Evolutionary conservation across 2,329 filamentous ascomycete species (phyloP).

Genomic region (Aureobasidium melanogenum): DNA sequence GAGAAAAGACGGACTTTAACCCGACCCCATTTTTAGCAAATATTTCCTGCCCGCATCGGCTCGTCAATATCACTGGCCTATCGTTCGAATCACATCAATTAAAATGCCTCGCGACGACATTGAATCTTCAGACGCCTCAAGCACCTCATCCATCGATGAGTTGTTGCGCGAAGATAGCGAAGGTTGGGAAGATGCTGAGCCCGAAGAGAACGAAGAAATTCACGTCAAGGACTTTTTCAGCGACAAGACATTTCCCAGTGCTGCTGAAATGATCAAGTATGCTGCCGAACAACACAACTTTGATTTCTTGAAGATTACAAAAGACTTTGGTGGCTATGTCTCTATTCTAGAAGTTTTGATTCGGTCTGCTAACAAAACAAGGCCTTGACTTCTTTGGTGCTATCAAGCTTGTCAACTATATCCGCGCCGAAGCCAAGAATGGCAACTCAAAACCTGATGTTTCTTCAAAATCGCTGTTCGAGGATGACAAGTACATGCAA

Average conservation of each 20-base stretch:
- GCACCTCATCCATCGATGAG: conserved; percentile 15
- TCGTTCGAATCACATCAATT: neutral
- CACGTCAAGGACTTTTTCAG: conserved; percentile 34
- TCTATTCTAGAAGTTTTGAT: neutral
- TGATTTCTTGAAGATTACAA: conserved; percentile 29
- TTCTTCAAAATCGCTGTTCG: conserved; percentile 54
- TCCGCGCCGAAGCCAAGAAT: conserved; percentile 33
- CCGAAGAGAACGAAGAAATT: conserved; percentile 28
- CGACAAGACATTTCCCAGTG: conserved; percentile 25
- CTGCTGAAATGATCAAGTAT: conserved; percentile 30
- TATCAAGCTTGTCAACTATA: conserved; percentile 42
- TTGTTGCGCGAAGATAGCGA: conserved; percentile 23
- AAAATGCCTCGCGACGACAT: conserved; percentile 11
- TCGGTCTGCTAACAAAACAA: conserved; percentile 14
- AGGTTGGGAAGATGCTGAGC: conserved; percentile 38
- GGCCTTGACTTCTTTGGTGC: conserved; percentile 37
- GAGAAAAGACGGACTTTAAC: conserved; percentile 5
- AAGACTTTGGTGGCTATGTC: conserved; percentile 27
- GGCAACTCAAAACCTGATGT: conserved; percentile 41
- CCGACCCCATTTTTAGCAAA: neutral
- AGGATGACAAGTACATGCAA: conserved; percentile 72
- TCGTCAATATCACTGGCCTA: neutral
- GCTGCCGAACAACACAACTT: conserved; percentile 30
- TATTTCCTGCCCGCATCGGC: neutral
- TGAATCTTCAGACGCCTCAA: conserved; percentile 15